These are phyloP conservation scores for Plasmodium vivax DNA, from an alignment of 169 alveolate species.

Conservation along the genomic window DNA sequence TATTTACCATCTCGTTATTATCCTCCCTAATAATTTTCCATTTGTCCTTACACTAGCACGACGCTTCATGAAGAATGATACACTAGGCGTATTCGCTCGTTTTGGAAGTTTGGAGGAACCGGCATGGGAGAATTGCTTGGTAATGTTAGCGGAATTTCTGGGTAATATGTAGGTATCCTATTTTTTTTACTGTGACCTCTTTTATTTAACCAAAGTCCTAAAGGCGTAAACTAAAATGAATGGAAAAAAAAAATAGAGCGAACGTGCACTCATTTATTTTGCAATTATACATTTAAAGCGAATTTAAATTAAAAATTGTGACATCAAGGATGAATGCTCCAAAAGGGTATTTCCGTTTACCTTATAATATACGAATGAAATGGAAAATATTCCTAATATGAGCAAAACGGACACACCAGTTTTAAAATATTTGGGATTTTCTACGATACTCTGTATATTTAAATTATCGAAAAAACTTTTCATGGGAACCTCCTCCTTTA, in stretches of 20 bases:
- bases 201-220: neutral
- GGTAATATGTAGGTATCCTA: neutral
- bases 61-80: neutral
- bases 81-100: neutral
- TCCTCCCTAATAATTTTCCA: neutral
- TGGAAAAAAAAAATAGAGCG: neutral
- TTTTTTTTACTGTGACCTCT: neutral
- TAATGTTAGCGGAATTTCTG: neutral
- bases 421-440: neutral
- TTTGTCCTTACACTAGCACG: neutral
- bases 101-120: neutral
- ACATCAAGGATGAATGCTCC: neutral
- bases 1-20: neutral
- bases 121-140: neutral
- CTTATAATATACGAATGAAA: neutral
- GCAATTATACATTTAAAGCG: neutral
- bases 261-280: neutral
- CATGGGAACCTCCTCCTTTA: neutral
- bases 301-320: neutral
- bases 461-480: neutral
- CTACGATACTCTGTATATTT: neutral
- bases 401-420: neutral
- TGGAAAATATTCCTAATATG: neutral
- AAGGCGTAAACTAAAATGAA: neutral
- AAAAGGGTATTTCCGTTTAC: neutral